Evolutionary conservation across 129 eudicot genomes (phyloP).

Genomic region (Arctium minus): DNA sequence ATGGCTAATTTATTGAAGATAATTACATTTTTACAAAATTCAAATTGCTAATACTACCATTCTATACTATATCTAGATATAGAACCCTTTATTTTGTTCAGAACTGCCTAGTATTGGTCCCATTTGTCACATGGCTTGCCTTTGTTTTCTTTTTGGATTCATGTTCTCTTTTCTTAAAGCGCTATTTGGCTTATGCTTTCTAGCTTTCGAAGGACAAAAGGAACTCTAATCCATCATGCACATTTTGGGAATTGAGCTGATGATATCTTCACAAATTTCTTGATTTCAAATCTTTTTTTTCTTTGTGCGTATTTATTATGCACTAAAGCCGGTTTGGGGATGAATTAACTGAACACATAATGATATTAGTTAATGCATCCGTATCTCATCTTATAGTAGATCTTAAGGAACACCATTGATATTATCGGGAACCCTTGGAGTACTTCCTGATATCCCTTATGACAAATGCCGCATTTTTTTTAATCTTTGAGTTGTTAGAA

Average conservation of each 20-base stretch:
- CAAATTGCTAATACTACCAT: background rate
- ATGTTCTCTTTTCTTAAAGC: background rate
- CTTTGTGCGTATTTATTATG: background rate
- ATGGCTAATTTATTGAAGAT: background rate
- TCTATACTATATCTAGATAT: background rate
- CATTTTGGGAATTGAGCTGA: background rate
- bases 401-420: background rate
- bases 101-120: background rate
- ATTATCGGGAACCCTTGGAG: background rate
- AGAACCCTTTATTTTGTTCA: background rate
- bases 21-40: background rate
- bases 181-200: background rate
- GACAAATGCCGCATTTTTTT: background rate
- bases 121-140: background rate
- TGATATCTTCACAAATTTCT: background rate
- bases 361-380: background rate
- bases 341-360: too few relatives aligned
- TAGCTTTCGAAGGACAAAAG: conserved; percentile 3
- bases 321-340: too few relatives aligned
- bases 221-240: background rate
- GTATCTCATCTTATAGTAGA: background rate
- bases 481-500: too few relatives aligned
- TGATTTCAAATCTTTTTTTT: background rate
- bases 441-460: background rate
- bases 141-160: background rate